Conservation (phyloP, 2,329 filamentous ascomycete genomes). For the Furcasterigmium sp. region DNA sequence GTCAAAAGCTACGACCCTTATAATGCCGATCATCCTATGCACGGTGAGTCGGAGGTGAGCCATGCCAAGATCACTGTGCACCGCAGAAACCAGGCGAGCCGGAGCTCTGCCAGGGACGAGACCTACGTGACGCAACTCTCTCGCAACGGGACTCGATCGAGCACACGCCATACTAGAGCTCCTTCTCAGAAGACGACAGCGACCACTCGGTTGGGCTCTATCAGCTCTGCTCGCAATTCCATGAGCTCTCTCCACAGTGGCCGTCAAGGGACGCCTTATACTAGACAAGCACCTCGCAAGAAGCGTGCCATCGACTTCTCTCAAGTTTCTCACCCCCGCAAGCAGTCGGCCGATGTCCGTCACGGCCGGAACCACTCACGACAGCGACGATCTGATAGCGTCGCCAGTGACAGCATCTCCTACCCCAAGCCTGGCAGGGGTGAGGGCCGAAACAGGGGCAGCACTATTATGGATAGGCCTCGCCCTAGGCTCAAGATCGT, state of each 20-base stretch:
- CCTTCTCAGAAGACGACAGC: conserved; percentile 25
- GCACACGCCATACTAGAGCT: conserved; percentile 14
- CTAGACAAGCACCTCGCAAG: conserved; percentile 36
- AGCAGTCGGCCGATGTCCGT: conserved; percentile 17
- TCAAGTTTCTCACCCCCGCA: conserved; percentile 35
- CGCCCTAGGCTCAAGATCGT: conserved; percentile 18
- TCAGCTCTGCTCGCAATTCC: conserved; percentile 30
- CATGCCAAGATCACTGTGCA: conserved; percentile 67
- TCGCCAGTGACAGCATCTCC: neutral
- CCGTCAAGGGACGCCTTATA: conserved; percentile 33
- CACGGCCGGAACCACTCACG: conserved; percentile 13
- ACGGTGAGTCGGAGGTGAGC: conserved; percentile 43
- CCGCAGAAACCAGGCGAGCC: conserved; percentile 34
- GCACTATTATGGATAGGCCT: conserved; percentile 9
- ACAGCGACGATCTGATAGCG: conserved; percentile 14
- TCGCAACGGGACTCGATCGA: conserved; percentile 29
- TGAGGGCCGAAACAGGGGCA: conserved; percentile 3
- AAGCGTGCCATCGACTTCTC: conserved; percentile 50
- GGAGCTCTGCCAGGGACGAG: conserved; percentile 15
- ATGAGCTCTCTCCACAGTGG: conserved; percentile 46
- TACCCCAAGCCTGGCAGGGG: neutral
- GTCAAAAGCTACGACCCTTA: conserved; percentile 78
- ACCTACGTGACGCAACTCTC: conserved; percentile 19
- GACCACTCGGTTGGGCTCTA: conserved; percentile 17
- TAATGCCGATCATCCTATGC: conserved; percentile 54